A percentile compares a stretch with the other conserved stretches of the same genome.
These are phyloP conservation scores for Chlorociboria aeruginascens DNA, from an alignment of 495 filamentous ascomycete genomes.

Conservation along the genomic window DNA sequence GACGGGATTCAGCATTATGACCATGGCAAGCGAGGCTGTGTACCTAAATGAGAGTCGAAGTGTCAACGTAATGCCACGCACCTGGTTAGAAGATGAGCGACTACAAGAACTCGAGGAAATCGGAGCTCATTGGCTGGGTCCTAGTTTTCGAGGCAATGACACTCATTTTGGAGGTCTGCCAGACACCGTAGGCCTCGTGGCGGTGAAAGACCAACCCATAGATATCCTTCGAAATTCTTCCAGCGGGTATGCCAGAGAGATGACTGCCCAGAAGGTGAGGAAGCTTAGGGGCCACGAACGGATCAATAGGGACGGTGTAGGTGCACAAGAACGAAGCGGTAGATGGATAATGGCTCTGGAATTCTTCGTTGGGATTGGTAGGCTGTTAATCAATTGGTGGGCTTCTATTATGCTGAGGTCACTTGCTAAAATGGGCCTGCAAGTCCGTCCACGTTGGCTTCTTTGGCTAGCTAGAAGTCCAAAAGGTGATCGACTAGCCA, in stretches of 20 bases:
- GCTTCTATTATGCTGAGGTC: slow-evolving; percentile 40
- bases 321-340: slow-evolving; percentile 58
- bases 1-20: slow-evolving; percentile 74
- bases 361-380: slow-evolving; percentile 61
- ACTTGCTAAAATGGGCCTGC: slow-evolving; percentile 49
- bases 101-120: slow-evolving; percentile 49
- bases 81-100: slow-evolving; percentile 86
- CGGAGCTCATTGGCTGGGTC: slow-evolving; percentile 35
- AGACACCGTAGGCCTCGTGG: slow-evolving; percentile 39
- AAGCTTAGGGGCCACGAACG: slow-evolving; percentile 39
- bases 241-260: slow-evolving; percentile 46
- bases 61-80: slow-evolving; percentile 65
- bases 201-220: slow-evolving; percentile 22
- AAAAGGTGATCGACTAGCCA: slow-evolving; percentile 17
- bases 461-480: slow-evolving; percentile 35
- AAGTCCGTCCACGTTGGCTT: slow-evolving; percentile 50
- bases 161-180: slow-evolving; percentile 31
- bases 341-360: slow-evolving; percentile 62
- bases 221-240: slow-evolving; percentile 19
- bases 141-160: slow-evolving; percentile 25
- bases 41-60: slow-evolving; percentile 80
- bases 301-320: slow-evolving; percentile 53
- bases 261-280: slow-evolving; percentile 16
- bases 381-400: slow-evolving; percentile 48
- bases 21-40: slow-evolving; percentile 87